These are phyloP conservation scores for Talaromyces amestolkiae DNA, from an alignment of 2,329 filamentous ascomycete genomes.

Conservation along the genomic window DNA sequence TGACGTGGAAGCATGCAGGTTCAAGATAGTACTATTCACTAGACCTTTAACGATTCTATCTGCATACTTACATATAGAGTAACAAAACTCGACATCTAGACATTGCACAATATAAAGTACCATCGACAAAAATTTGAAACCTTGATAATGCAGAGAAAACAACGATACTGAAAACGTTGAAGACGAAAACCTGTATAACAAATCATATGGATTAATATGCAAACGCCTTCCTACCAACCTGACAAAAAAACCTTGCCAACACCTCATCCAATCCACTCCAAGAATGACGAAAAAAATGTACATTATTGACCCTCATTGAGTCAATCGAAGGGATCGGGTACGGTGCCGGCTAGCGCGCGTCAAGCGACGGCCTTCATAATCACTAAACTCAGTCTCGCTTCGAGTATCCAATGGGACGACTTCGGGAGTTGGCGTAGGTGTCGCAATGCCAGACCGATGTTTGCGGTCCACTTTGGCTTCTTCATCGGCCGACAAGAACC, in stretches of 20 bases:
- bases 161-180: background rate
- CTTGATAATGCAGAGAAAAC: background rate
- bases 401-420: slow-evolving; percentile 31
- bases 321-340: slow-evolving; percentile 1
- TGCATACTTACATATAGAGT: background rate
- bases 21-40: background rate
- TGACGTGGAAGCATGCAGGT: background rate
- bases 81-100: background rate
- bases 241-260: background rate
- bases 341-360: slow-evolving; percentile 33
- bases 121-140: background rate
- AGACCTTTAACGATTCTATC: background rate
- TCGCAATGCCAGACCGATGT: slow-evolving; percentile 24
- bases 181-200: background rate
- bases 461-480: slow-evolving; percentile 51
- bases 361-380: slow-evolving; percentile 35
- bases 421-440: slow-evolving; percentile 36
- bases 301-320: background rate
- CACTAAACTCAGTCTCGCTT: slow-evolving; percentile 40
- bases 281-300: background rate
- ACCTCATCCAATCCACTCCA: background rate
- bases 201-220: background rate
- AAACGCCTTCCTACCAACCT: background rate
- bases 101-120: background rate
- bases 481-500: slow-evolving; percentile 72